These are phyloP conservation scores for Fusarium siculi DNA, from an alignment of 2,329 filamentous ascomycete species.

Conservation along the genomic window DNA sequence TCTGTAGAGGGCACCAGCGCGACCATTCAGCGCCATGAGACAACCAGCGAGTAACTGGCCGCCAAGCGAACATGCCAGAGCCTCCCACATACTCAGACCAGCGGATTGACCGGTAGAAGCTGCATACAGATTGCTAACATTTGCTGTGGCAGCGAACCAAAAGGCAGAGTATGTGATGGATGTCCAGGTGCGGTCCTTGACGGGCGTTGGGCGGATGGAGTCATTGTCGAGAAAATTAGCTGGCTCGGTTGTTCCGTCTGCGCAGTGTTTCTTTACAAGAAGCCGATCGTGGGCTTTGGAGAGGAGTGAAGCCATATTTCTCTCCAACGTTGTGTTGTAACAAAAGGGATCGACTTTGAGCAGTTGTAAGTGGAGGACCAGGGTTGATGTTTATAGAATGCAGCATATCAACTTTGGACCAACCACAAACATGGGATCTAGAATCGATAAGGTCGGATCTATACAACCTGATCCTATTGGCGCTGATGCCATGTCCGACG, in stretches of 20 bases:
- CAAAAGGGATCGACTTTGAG: neutral
- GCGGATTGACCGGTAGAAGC: slow-evolving; percentile 1
- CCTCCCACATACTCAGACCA: slow-evolving; percentile 7
- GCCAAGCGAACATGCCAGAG: neutral
- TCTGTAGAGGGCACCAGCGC: neutral
- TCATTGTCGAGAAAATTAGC: slow-evolving; percentile 20
- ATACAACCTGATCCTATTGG: neutral
- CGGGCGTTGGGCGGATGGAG: slow-evolving; percentile 4
- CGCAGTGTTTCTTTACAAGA: neutral
- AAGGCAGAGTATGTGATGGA: slow-evolving; percentile 15
- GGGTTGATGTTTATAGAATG: neutral
- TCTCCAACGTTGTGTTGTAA: neutral
- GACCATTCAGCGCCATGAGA: slow-evolving; percentile 13
- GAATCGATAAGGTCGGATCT: neutral
- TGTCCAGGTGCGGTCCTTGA: slow-evolving; percentile 13
- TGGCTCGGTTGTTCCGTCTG: neutral
- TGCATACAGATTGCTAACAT: neutral
- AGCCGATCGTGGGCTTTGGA: neutral
- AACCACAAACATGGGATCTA: neutral
- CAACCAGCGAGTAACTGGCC: slow-evolving; percentile 7
- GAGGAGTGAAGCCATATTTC: neutral
- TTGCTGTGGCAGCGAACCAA: neutral
- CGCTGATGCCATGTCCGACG: neutral
- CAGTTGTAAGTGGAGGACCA: neutral
- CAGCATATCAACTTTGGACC: neutral